These are phyloP conservation scores for Sungouiella blattae DNA, from an alignment of 805 yeast genomes.

Conservation along the genomic window DNA sequence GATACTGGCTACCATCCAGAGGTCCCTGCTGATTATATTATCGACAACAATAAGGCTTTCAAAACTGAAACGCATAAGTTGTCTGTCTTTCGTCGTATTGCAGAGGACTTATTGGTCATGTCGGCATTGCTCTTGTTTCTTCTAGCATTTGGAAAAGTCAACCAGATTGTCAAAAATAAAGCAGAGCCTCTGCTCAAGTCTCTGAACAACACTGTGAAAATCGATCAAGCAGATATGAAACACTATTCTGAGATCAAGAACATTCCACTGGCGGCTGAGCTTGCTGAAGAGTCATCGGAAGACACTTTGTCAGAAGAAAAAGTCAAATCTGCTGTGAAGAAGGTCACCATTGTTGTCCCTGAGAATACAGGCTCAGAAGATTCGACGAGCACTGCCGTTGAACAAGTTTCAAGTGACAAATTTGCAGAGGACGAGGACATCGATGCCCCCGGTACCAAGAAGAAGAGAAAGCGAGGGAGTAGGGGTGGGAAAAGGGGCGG, in stretches of 20 bases:
- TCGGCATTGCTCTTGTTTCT: slow-evolving; percentile 32
- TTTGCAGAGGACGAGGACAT: slow-evolving; percentile 1
- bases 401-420: no score
- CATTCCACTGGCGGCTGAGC: no score
- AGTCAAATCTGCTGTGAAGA: slow-evolving; percentile 9
- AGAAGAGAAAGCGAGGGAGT: slow-evolving; percentile 77
- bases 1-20: neutral
- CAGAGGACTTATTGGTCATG: slow-evolving; percentile 52
- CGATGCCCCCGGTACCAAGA: slow-evolving; percentile 26
- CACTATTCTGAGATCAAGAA: no score
- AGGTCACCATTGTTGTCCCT: slow-evolving; percentile 5
- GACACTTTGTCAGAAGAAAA: slow-evolving; percentile 10
- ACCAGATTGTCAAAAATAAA: slow-evolving; percentile 7
- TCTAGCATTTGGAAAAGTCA: slow-evolving; percentile 27
- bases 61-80: slow-evolving; percentile 2
- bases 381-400: neutral
- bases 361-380: slow-evolving; percentile 4
- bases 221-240: neutral
- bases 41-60: slow-evolving; percentile 2
- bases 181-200: neutral
- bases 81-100: slow-evolving; percentile 26
- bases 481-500: slow-evolving; percentile 72
- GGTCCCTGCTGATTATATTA: neutral
- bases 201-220: neutral
- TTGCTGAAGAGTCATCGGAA: neutral